Base-by-base conservation (phyloP, 2,329 filamentous ascomycete genomes). In the Monosporascus sp. region DNA sequence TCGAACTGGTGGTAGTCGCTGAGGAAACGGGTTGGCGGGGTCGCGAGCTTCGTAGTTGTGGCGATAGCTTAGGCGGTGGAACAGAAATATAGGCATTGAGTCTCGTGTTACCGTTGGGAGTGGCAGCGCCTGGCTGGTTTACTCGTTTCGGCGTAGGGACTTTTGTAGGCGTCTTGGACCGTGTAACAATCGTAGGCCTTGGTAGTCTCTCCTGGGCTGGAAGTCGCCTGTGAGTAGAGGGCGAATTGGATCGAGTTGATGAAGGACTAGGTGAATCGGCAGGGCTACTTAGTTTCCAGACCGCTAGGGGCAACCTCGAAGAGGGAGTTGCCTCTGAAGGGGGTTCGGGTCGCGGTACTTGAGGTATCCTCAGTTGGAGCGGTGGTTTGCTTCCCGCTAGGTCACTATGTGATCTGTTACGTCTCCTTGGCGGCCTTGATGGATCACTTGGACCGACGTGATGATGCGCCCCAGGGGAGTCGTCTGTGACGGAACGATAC, bases 11-110 rank as follows among this genome's bases (percentile, higher is more conserved):
- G n/a, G 87, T 88, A 2, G 82, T 82, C n/a, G 87, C 87, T 52
- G 83, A 77, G 9, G 89, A 90, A 22, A 95, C 85, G 8, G 88
- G 86, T 64, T 90, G 86, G 50, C 90, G 80, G n/a, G 90, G 89
- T 43, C 90, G 80, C 43, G 90, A 94, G 65, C 89, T 94, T 65
- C 91, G 83, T 48, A 96, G 74, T 9, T 87, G 84, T 3, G 91
- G 90, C 1, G 91, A 95, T 36, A 86, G 79, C 66, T 89, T 90
- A 0, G 88, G 83, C 19, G 79, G 77, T 44, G 88, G 83, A 36
- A 83, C 76, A 53, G 87, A 82, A 59, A 94, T 88, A 67, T 88
- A 90, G 40, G 89, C 88, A 61, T 87, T 85, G 14, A 94, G 77
- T 49, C 83, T 79, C 45, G 77, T 73, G 61, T 78, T 84, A 62